Base-by-base conservation (phyloP, 768 basidiomycete species). In the Boletus pseudo-olivaceus region DNA sequence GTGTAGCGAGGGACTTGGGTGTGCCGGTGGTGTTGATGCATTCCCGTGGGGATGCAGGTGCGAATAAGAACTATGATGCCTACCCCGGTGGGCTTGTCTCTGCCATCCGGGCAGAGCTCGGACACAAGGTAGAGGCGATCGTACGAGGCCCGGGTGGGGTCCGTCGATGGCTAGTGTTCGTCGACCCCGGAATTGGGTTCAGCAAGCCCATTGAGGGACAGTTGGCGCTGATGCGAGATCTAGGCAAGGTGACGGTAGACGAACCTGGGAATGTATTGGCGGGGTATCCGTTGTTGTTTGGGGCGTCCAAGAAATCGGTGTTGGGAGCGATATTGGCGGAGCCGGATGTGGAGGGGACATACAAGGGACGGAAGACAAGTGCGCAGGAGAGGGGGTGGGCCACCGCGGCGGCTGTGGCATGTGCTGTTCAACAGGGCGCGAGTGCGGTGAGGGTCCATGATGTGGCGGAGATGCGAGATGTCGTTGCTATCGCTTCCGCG, bases 21-120 rank as follows among this genome's bases (percentile, higher is more conserved):
- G 88, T 88, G 0, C 95, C 94, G 0, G 86, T 94, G 46, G 75
- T 98, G 10, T 70, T 98, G 54, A 98, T 98, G 96, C 96, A 99
- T 69, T 93, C 92, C 0, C 78, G 94, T 4, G 94, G 92, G 0
- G 88, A 90, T 52, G 90, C 91, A 0, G 83, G 85, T 14, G 61
- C 75, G 57, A 80, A 93, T 75, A 90, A 90, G 73, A 78, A 85
- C 57, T 86, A 86, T 61, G 63, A 60, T 15, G 62, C 49, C 49
- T 82, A 86, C 65, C 69, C 69, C 23, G 76, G 74, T 34, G 69
- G 66, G 7, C 82, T 93, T 7, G 56, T 95, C 10, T 75, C 78
- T 27, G 92, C 84, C n/a, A 83, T 98, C 0, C 75, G 80, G 7
- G 62, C 71, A 0, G 96, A 98, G 67, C 78, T 96, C 2, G 90